Base-by-base conservation (phyloP, 2,329 filamentous ascomycete genomes). In the Aspergillus cejpii region DNA sequence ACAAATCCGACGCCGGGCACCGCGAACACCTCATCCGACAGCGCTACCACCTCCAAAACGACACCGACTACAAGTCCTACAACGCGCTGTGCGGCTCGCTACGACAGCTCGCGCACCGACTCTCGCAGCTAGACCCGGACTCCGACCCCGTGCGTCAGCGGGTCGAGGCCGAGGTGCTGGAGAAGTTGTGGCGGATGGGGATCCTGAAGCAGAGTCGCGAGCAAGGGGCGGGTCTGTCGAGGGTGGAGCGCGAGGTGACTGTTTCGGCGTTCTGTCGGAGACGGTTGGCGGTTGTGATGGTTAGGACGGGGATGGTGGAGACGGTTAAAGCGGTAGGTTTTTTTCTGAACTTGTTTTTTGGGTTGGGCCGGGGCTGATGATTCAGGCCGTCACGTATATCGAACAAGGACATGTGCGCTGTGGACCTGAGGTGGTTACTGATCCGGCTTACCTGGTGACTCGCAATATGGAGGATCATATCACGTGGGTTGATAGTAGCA, bases 361-460 rank as follows among this genome's bases (percentile, higher is more conserved):
- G n/a, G n/a, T n/a, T n/a, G 17, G 12, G 20, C 23, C 41, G 24
- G n/a, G 11, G 33, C 49, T 58, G 21, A 50, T 49, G 29, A 15
- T 39, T 15, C 48, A 72, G 66, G 70, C 70, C n/a, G 61, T 68
- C 6, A 89, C 87, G 57, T 85, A 95, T 68, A 85, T 97, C 47
- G 91, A 97, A 73, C 88, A 95, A 63, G 91, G 91, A 5, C 90
- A 96, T 64, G 89, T 97, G 3, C 77, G 91, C 38, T 88, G 95
- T 1, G 91, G 91, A 10, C 90, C 88, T 0, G 88, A 96, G 62
- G 85, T 90, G 1, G 79, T 96, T 20, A 94, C 87, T 2, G 91
- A 97, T 64, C 83, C 89, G 21, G 90, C 89, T 0, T 96, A 89
- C 60, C 69, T 96, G 42, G 88, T 97, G 6, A 92, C 87, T 28